Evolutionary conservation across 1,284 basidiomycete species (phyloP).

Genomic region (Austroboletus rostrupii): DNA sequence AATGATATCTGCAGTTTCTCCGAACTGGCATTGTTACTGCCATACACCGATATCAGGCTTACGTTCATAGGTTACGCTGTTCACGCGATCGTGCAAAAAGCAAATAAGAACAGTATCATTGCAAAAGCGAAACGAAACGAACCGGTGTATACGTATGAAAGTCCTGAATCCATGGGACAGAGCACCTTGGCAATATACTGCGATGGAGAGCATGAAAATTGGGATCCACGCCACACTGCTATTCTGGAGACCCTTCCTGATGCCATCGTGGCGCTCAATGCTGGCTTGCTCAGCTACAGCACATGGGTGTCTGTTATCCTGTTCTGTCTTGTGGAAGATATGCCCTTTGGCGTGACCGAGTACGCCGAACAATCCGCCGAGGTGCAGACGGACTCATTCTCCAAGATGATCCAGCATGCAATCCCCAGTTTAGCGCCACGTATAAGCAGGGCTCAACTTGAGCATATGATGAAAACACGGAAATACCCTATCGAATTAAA

Average conservation of each 20-base stretch:
- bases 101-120: constrained; percentile 23
- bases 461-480: constrained; percentile 24
- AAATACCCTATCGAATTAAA: constrained; percentile 34
- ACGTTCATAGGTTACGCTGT: constrained; percentile 36
- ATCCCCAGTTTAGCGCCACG: constrained; percentile 22
- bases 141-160: constrained; percentile 35
- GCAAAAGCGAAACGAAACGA: constrained; percentile 24
- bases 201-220: constrained; percentile 29
- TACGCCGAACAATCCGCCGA: constrained; percentile 40
- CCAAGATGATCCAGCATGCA: constrained; percentile 25
- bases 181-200: constrained; percentile 32
- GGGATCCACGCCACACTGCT: constrained; percentile 28
- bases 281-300: constrained; percentile 36
- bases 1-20: constrained; percentile 32
- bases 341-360: constrained; percentile 41
- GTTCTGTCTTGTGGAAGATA: constrained; percentile 24
- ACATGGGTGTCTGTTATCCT: constrained; percentile 35
- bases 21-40: constrained; percentile 39
- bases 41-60: constrained; percentile 39
- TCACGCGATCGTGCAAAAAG: constrained; percentile 28
- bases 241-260: constrained; percentile 26
- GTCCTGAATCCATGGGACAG: constrained; percentile 34
- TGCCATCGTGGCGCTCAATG: constrained; percentile 37
- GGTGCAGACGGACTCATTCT: constrained; percentile 27
- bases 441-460: constrained; percentile 21